Evolutionary conservation across 2,329 filamentous ascomycete species (phyloP).

Genomic region (Calonectria ilicicola): DNA sequence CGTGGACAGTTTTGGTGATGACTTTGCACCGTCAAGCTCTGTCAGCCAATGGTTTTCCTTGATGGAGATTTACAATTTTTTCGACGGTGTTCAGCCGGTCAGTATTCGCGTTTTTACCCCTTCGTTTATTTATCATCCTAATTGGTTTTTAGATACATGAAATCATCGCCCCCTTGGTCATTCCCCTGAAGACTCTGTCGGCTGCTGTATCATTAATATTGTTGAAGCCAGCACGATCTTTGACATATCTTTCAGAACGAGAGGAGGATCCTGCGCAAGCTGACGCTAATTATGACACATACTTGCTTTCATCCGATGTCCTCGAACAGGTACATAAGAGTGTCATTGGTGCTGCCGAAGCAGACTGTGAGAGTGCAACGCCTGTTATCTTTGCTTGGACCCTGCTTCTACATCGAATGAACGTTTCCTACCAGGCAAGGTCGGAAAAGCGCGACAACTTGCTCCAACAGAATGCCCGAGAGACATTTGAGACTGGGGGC

Average conservation of each 20-base stretch:
- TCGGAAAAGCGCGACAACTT: slow-evolving; percentile 71
- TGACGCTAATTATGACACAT: slow-evolving; percentile 62
- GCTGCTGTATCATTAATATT: slow-evolving; percentile 79
- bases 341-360: slow-evolving; percentile 70
- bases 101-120: slow-evolving; percentile 20
- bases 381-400: slow-evolving; percentile 87
- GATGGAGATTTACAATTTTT: slow-evolving; percentile 76
- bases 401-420: slow-evolving; percentile 78
- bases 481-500: slow-evolving; percentile 65
- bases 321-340: slow-evolving; percentile 80
- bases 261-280: slow-evolving; percentile 51
- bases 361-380: slow-evolving; percentile 71
- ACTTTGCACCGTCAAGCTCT: slow-evolving; percentile 68
- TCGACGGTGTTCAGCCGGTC: slow-evolving; percentile 69
- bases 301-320: slow-evolving; percentile 76
- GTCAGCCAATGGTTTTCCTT: slow-evolving; percentile 81
- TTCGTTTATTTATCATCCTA: slow-evolving; percentile 19
- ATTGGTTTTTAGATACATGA: slow-evolving; percentile 50
- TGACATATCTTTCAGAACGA: slow-evolving; percentile 55
- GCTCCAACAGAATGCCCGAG: slow-evolving; percentile 69
- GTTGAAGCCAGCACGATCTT: slow-evolving; percentile 72
- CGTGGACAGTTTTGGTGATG: slow-evolving; percentile 67
- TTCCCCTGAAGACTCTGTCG: slow-evolving; percentile 76
- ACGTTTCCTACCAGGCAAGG: slow-evolving; percentile 70
- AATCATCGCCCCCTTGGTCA: slow-evolving; percentile 62